Conservation (phyloP, 164 flowering plant genomes). For the Tinospora cordifolia region DNA sequence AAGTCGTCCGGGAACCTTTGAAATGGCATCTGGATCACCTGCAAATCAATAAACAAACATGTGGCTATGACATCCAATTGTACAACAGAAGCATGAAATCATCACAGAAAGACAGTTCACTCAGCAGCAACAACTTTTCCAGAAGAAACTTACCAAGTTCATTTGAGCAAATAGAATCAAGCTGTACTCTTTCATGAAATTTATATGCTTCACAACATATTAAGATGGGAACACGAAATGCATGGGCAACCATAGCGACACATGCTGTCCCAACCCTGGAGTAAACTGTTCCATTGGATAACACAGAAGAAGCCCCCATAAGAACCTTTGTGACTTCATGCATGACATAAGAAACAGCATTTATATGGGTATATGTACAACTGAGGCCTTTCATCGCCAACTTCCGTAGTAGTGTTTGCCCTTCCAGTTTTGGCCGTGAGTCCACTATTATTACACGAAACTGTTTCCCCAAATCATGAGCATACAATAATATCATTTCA, state of each 20-base stretch:
- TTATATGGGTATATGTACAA: constrained; percentile 86
- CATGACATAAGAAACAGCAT: constrained; percentile 85
- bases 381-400: constrained; percentile 65
- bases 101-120: not conserved
- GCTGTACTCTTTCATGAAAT: constrained; percentile 90
- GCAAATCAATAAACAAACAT: constrained; percentile 17
- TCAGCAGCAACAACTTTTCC: not conserved
- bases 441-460: constrained; percentile 86
- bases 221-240: constrained; percentile 74
- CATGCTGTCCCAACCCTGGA: constrained; percentile 91
- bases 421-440: constrained; percentile 91
- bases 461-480: constrained; percentile 81
- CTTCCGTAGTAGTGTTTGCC: constrained; percentile 64
- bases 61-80: not conserved
- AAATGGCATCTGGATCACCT: constrained; percentile 78
- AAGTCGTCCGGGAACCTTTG: constrained; percentile 61
- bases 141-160: constrained; percentile 60
- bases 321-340: constrained; percentile 87
- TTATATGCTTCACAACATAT: constrained; percentile 94
- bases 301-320: constrained; percentile 78
- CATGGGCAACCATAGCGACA: constrained; percentile 95
- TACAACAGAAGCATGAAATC: constrained; percentile 1
- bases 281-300: constrained; percentile 87
- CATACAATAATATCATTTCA: constrained; percentile 70
- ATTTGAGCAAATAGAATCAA: constrained; percentile 91